Base-by-base conservation (phyloP, 768 basidiomycete species). In the Neoboletus magnificus region DNA sequence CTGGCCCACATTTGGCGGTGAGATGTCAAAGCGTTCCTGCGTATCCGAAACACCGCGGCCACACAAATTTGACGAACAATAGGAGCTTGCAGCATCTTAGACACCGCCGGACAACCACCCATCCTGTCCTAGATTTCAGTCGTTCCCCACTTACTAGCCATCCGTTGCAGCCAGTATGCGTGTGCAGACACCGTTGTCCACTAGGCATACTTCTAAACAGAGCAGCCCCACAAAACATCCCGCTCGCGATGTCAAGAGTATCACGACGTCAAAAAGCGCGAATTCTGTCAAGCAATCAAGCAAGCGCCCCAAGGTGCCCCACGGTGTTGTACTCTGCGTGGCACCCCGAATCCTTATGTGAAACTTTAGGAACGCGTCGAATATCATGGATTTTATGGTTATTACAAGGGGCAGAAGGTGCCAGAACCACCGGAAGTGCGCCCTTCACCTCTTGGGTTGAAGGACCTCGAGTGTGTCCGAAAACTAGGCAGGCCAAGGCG, bases 401-500 rank as follows among this genome's bases (percentile, higher is more conserved):
- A 53, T 43, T 43, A 44, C 57, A 46, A 58, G 20, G 64, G 64
- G 2, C 44, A 47, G n/a, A 44, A 27, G 41, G 59, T 63, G 27
- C 59, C 60, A 30, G 62, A 62, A 37, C 76, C 76, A 10, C 48
- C 29, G 12, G 66, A 72, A 58, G 69, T 69, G 50, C 76, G 79
- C 4, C 74, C 76, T 7, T 71, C 70, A 5, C 60, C 71, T 0
- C 63, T 79, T 16, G 55, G 51, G 15, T 54, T 80, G 10, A 58
- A 56, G 15, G 77, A 81, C 49, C 60, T 82, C 20, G 75, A 80
- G 59, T 79, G 75, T 41, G 43, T 76, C 27, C 73, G 70, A 32
- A 69, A 68, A 23, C 65, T 82, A 62, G 79, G 79, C 74, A 62
- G 20, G 54, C 27, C 2, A 8, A 39, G 44, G 11, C 9, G 44